A percentile compares a stretch with the other conserved stretches of the same genome.
These are phyloP conservation scores for Cyclotella kingstonii DNA, from an alignment of 108 stramenopile genomes.

Conservation along the genomic window DNA sequence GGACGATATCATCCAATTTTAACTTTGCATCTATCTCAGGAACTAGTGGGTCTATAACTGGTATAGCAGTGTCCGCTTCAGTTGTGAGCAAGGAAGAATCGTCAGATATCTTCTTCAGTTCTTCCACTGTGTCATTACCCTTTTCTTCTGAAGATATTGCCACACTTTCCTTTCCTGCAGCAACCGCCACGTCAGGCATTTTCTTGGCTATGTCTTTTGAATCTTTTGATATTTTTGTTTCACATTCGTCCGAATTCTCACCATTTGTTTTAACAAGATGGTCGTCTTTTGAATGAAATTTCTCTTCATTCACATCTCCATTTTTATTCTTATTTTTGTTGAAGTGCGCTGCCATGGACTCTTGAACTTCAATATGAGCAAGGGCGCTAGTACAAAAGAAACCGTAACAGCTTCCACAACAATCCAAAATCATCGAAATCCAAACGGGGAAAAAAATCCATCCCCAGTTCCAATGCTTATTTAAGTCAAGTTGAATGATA, in stretches of 20 bases:
- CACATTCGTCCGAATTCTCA: slow-evolving; percentile 2
- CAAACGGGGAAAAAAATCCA: slow-evolving; percentile 68
- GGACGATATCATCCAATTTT: background rate
- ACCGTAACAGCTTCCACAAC: slow-evolving; percentile 46
- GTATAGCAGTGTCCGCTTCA: too few species aligned
- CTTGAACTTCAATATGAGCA: slow-evolving; percentile 51
- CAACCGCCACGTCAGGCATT: slow-evolving; percentile 11
- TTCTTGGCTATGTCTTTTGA: slow-evolving; percentile 1
- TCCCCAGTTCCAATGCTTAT: slow-evolving; percentile 63
- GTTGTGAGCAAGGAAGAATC: too few species aligned
- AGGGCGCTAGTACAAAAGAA: slow-evolving; percentile 47
- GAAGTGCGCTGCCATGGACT: slow-evolving; percentile 43
- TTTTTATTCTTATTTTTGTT: slow-evolving; percentile 32
- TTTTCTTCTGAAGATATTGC: background rate
- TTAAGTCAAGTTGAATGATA: slow-evolving; percentile 60
- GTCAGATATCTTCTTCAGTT: too few species aligned
- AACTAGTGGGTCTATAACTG: too few species aligned
- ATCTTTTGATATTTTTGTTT: slow-evolving; percentile 6
- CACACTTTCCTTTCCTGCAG: background rate
- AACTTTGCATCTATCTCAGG: background rate
- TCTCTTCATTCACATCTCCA: slow-evolving; percentile 16
- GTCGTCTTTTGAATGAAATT: slow-evolving; percentile 30
- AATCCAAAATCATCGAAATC: slow-evolving; percentile 52
- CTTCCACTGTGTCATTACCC: background rate
- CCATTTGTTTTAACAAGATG: slow-evolving; percentile 7